Evolutionary conservation across 805 yeast species (phyloP), one percentile per base, ranked within the genome.

Genomic region (Zygoascus biomembranicola): DNA sequence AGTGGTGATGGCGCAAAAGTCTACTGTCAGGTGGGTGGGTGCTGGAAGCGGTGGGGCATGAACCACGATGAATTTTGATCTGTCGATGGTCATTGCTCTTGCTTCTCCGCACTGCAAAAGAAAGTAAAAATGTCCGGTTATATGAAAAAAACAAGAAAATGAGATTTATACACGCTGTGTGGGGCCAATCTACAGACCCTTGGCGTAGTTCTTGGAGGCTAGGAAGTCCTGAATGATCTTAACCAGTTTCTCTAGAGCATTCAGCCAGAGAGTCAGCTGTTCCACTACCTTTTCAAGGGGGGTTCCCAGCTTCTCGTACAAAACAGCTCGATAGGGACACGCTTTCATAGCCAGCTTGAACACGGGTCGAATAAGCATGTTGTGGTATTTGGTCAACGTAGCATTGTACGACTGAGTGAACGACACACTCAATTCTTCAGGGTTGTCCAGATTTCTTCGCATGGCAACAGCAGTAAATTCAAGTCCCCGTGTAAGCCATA

Each of bases 261-360:
- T 75, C 59, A 90, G 77, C 97, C 97, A 89, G 32, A 63, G 79
- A 51, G 67, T 71, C 64, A 90, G 75, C 70, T 89, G 90, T 57
- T 70, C 74, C 41, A 69, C 62, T 20, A 90, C 95, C 65, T 77
- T 79, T 35, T 72, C 83, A 19, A 52, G 54, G 14, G 65, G 65
- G 67, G 82, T 85, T 54, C 96, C 96, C 62, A 89, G 78, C 73
- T 88, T 89, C 55, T 69, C 83, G 64, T 87, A 89, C 66, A 89
- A 87, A 65, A 82, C 95, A 67, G 80, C 81, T 74, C 96, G 81
- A 72, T 87, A 90, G 11, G 97, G 97, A 70, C 95, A 87, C 1
- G 96, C 95, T 70, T 86, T 87, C 96, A 89, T 90, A 49, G 97
- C 97, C 67, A 90, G 77, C 69, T 87, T 87, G 79, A 89, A 89